A percentile compares a stretch with the other conserved stretches of the same genome.
These are phyloP conservation scores for Phaseolus coccineus DNA, from an alignment of 331 rosid genomes.

Conservation along the genomic window DNA sequence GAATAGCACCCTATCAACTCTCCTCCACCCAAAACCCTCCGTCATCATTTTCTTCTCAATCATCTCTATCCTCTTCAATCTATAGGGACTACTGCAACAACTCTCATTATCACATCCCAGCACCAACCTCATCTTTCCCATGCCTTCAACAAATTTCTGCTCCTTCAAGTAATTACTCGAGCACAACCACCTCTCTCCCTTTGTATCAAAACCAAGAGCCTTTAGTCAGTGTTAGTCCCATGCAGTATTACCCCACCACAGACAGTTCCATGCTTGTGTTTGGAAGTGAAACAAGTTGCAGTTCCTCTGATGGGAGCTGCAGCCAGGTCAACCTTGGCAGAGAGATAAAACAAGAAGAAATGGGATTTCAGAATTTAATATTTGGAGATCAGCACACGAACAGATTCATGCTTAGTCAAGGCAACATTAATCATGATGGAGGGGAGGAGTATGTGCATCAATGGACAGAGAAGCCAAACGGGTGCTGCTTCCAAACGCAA, in stretches of 20 bases:
- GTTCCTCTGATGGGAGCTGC: constrained; percentile 74
- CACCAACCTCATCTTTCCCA: constrained; percentile 51
- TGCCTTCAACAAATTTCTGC: constrained; percentile 50
- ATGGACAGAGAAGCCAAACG: constrained; percentile 52
- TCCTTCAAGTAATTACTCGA: constrained; percentile 42
- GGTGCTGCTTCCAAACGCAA: constrained; percentile 47
- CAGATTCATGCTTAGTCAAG: constrained; percentile 46
- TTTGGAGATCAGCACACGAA: constrained; percentile 40
- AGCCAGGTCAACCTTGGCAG: constrained; percentile 52
- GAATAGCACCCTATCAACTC: constrained; percentile 32
- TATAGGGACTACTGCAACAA: constrained; percentile 48
- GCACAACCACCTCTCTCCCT: constrained; percentile 37
- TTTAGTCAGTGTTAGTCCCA: constrained; percentile 43
- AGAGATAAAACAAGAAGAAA: constrained; percentile 59
- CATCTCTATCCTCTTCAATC: constrained; percentile 40
- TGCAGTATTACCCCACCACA: constrained; percentile 45
- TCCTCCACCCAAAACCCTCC: constrained; percentile 46
- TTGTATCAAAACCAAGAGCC: constrained; percentile 59
- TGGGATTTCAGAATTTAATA: constrained; percentile 51
- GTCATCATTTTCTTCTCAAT: constrained; percentile 50
- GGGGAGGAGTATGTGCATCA: constrained; percentile 41
- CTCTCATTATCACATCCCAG: constrained; percentile 41
- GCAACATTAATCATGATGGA: constrained; percentile 32
- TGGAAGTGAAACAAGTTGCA: constrained; percentile 79
- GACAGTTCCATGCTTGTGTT: constrained; percentile 53